Percentiles rank a stretch among this genome's conserved stretches.
Conservation (phyloP, 306 rosid species). For the Lablab purpureus region DNA sequence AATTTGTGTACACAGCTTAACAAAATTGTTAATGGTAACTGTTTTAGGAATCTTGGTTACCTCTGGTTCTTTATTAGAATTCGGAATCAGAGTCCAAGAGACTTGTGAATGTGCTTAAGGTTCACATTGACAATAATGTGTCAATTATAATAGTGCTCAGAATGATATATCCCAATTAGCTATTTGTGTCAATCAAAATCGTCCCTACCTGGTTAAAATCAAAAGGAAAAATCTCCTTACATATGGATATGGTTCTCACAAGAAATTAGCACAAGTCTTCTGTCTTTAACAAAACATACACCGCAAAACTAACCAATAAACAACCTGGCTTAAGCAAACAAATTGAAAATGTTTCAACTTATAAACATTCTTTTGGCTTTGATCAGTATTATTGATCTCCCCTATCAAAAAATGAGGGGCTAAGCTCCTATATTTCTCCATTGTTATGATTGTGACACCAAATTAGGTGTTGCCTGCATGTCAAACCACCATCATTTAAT, state of each 20-base stretch:
- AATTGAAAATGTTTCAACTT: neutral
- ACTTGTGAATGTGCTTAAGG: too few relatives aligned
- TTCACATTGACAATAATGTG: too few relatives aligned
- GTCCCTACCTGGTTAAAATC: neutral
- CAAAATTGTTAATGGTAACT: too few relatives aligned
- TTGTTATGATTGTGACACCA: slow-evolving; percentile 3
- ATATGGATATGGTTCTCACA: neutral
- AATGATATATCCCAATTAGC: neutral
- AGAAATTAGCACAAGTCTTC: slow-evolving; percentile 11
- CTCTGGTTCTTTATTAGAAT: too few relatives aligned
- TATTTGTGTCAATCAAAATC: neutral
- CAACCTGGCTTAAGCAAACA: slow-evolving; percentile 17
- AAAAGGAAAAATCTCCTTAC: neutral
- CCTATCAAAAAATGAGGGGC: slow-evolving; percentile 22
- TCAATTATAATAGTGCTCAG: neutral
- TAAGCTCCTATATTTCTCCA: neutral
- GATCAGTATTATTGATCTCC: slow-evolving; percentile 22
- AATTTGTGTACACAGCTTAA: too few relatives aligned
- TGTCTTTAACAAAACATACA: neutral
- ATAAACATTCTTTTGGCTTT: slow-evolving; percentile 11
- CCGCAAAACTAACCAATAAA: slow-evolving; percentile 8
- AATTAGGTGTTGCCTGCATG: neutral
- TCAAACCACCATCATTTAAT: slow-evolving; percentile 14
- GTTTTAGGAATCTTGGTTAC: too few relatives aligned
- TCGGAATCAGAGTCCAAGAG: too few relatives aligned